Conservation (phyloP, 2,329 filamentous ascomycete species). For the Claviceps sp. region DNA sequence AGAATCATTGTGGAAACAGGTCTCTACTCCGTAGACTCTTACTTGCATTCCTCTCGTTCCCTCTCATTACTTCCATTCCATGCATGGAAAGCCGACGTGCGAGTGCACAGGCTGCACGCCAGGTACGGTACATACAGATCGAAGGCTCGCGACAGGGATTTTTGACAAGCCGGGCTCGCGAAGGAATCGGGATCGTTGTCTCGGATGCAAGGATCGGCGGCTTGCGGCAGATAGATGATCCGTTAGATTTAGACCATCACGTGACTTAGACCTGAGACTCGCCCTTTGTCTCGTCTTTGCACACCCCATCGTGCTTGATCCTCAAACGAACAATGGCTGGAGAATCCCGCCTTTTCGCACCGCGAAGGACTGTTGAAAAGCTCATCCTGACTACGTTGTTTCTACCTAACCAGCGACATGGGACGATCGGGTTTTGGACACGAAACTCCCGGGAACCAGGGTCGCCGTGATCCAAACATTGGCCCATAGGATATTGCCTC, state of each 20-base stretch:
- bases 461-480: neutral
- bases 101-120: too few species aligned
- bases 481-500: neutral
- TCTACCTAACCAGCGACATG: neutral
- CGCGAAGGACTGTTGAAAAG: neutral
- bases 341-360: neutral
- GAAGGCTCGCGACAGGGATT: neutral
- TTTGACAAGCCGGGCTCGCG: neutral
- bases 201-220: too few species aligned
- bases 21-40: too few species aligned
- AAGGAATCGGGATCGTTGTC: too few species aligned
- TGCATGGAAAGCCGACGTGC: too few species aligned
- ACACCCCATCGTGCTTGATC: neutral
- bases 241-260: neutral
- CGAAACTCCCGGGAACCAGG: neutral
- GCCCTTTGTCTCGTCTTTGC: neutral
- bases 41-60: too few species aligned
- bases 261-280: conserved; percentile 1
- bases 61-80: too few species aligned
- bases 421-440: neutral
- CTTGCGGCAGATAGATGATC: neutral
- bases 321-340: neutral
- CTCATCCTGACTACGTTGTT: neutral
- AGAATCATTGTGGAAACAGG: too few species aligned
- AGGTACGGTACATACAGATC: too few species aligned